Evolutionary conservation across 495 filamentous ascomycete genomes (phyloP), one percentile per base, ranked within the genome.

Genomic region (Aspergillus egyptiacus): DNA sequence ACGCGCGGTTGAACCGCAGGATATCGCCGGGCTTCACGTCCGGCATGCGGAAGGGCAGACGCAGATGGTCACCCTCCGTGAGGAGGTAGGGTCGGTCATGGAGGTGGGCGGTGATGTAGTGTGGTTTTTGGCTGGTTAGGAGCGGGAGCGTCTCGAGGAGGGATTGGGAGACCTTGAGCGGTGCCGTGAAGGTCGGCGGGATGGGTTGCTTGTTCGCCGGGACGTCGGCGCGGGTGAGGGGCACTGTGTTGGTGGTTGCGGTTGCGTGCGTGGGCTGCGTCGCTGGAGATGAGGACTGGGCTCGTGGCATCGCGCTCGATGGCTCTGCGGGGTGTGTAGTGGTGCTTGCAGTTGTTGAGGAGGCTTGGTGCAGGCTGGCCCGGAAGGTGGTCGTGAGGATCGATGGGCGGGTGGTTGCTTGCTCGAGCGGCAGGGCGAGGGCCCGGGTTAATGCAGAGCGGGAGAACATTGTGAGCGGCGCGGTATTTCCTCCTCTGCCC

Each of bases 11-110:
- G 38, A 98, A 79, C 13, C 91, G 86, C 36, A 98, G 70, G 28
- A 89, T 66, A 59, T 96, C 89, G 1, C 93, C 93, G 0, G 89
- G 81, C 43, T 76, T 69, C 1, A 94, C 91, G 22, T 79, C 81
- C 20, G 85, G 83, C 85, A 97, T 89, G 54, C 79, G 79, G 77
- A 97, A 97, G n/a, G 93, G 94, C 33, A 98, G 81, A n/a, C 89
- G 87, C 2, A 98, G 56, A 31, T 76, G 77, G 64, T 97, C 93
- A 52, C 93, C 94, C 27, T 67, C 69, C 0, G 89, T 97, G 53
- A 97, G 78, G 5, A 97, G 89, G 78, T 95, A 98, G 14, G 90
- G 89, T 15, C 76, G 76, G 3, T 81, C 84, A 72, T 98, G 89
- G 59, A 98, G 82, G 69, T 93, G 87, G 8, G 86, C 76, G 20